A percentile compares a stretch with the other conserved stretches of the same genome.
These are phyloP conservation scores for Mortierella sp. DNA, from an alignment of 371 early-diverging fungal species.

Conservation along the genomic window DNA sequence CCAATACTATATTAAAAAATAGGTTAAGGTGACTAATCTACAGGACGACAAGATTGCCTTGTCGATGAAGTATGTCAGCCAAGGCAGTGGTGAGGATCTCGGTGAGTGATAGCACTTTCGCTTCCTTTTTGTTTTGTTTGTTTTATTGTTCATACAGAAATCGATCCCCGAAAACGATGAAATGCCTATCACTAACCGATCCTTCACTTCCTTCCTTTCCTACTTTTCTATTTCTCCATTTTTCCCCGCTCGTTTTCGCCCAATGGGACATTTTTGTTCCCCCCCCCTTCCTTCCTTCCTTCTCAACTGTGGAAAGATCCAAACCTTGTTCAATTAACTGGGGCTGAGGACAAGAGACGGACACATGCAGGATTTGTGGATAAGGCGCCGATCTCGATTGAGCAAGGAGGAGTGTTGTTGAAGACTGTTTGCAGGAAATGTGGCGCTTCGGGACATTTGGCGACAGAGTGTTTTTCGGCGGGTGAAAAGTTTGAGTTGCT, in stretches of 20 bases:
- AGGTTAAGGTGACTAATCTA: constrained; percentile 51
- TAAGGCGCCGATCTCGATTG: constrained; percentile 47
- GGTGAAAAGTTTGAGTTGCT: constrained; percentile 52
- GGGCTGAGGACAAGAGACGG: constrained; percentile 38
- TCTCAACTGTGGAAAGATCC: constrained; percentile 25
- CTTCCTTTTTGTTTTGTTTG: no score
- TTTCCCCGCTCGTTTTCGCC: not conserved
- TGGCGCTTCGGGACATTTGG: constrained; percentile 51
- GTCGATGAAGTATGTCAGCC: constrained; percentile 55
- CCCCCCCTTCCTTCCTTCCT: not conserved
- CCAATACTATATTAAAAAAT: not conserved
- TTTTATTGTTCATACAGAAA: not conserved
- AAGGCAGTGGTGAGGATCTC: constrained; percentile 47
- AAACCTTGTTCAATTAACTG: constrained; percentile 46
- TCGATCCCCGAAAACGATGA: not conserved
- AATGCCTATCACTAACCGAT: not conserved
- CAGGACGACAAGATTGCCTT: constrained; percentile 56
- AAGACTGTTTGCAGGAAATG: constrained; percentile 55
- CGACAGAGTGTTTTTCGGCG: constrained; percentile 46
- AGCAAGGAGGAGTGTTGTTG: constrained; percentile 47
- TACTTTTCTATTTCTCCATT: not conserved
- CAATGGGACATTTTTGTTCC: not conserved
- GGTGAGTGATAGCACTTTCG: constrained; percentile 19
- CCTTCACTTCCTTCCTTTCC: not conserved
- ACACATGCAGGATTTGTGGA: constrained; percentile 45